These are phyloP conservation scores for Sporobolomyces phaffii DNA, from an alignment of 768 basidiomycete genomes.

Conservation along the genomic window DNA sequence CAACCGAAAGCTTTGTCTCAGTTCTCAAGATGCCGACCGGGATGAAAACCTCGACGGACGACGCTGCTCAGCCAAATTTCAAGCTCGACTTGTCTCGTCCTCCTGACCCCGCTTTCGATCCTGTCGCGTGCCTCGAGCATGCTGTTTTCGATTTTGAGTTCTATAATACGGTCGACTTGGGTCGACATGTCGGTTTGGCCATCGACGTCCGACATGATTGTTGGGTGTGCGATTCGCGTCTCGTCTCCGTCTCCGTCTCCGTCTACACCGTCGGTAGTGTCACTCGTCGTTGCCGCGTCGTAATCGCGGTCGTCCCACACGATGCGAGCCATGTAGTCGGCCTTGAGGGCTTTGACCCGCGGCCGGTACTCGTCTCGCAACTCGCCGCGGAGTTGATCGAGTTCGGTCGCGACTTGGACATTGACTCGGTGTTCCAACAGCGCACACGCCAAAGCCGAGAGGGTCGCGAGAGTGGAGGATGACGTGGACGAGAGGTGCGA, in stretches of 20 bases:
- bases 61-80: conserved; percentile 17
- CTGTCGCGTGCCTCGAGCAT: background rate
- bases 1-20: background rate
- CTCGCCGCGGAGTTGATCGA: conserved; percentile 14
- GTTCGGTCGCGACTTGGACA: background rate
- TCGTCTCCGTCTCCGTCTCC: background rate
- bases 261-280: background rate
- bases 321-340: conserved; percentile 16
- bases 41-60: no score
- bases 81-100: background rate
- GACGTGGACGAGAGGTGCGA: conserved; percentile 1
- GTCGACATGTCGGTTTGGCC: conserved; percentile 3
- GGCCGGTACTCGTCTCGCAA: conserved; percentile 1
- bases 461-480: background rate
- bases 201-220: conserved; percentile 21
- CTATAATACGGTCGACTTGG: background rate
- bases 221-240: background rate
- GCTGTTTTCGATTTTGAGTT: background rate
- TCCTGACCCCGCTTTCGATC: background rate
- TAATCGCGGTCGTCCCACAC: background rate
- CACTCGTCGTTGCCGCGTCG: background rate
- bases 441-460: background rate
- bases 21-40: background rate
- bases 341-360: background rate
- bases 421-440: background rate